Base-by-base conservation (phyloP, 2,329 filamentous ascomycete genomes). In the Thielaviopsis musarum region DNA sequence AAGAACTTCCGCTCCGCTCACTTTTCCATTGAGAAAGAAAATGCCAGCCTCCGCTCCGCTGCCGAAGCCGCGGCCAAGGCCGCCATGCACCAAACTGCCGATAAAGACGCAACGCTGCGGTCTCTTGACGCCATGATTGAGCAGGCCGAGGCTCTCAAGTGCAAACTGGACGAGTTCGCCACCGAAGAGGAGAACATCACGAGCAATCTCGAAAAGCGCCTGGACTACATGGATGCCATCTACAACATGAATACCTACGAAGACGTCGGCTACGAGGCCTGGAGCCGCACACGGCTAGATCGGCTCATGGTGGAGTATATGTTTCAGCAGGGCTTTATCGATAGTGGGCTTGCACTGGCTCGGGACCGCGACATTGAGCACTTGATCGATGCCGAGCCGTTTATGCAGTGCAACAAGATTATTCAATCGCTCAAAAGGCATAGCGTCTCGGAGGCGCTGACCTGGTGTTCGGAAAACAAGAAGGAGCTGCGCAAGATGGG, bases 401-500 rank as follows among this genome's bases (percentile, higher is more conserved):
- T 97, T 71, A 81, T 87, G 58, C 80, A 85, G 65, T 91, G 91
- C 74, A 85, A 85, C 62, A 79, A 78, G 61, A 89, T 97, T 64
- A 83, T 88, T 61, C 78, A 84, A 65, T 87, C 84, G 62, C 72
- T 98, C 62, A 74, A 80, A 52, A 77, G 77, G 48, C 83, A 84
- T 34, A 87, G 83, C 65, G 86, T 91, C 4, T 77, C 78, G 41
- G 87, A 94, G 66, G 91, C 90, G 22, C 71, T 98, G 59, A 80
- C 82, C 13, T 98, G 93, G 93, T 96, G 93, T 69, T 81, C 78
- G 17, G 91, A 97, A 67, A 95, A 96, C 71, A 93, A 94, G 71
- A 91, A 91, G 66, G 87, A 91, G 63, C 73, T 98, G 62, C 87
- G 90, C 68, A 95, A 93, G 76, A 85, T 88, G 71, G 85, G 88